These are phyloP conservation scores for Albugo laibachii DNA, from an alignment of 352 stramenopile genomes.

Conservation along the genomic window DNA sequence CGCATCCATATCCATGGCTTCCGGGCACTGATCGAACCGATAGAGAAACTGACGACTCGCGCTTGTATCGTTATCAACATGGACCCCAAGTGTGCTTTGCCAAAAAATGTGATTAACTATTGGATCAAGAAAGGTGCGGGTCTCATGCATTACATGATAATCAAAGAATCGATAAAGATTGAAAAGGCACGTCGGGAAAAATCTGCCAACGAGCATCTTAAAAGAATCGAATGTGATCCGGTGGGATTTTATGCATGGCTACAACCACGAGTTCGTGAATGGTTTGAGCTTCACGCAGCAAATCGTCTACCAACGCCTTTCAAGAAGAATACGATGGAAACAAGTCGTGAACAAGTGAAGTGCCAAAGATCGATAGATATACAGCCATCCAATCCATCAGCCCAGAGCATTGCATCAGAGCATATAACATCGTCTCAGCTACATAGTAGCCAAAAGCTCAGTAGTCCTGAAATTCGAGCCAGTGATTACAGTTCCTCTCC, in stretches of 20 bases:
- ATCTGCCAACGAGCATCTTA: slow-evolving; percentile 29
- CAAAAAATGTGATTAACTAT: slow-evolving; percentile 54
- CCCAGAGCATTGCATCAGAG: too few species aligned
- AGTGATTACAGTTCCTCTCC: too few species aligned
- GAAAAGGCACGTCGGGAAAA: slow-evolving; percentile 15
- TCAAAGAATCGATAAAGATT: slow-evolving; percentile 50
- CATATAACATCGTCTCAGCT: too few species aligned
- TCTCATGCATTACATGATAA: slow-evolving; percentile 50
- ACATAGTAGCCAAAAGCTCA: too few species aligned
- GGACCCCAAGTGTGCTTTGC: slow-evolving; percentile 55
- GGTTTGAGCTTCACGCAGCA: slow-evolving; percentile 27
- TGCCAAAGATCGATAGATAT: too few species aligned
- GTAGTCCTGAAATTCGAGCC: too few species aligned
- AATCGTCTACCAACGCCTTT: slow-evolving; percentile 13
- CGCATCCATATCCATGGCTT: slow-evolving; percentile 57
- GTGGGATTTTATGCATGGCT: slow-evolving; percentile 64
- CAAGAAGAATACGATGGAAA: too few species aligned
- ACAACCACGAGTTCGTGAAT: slow-evolving; percentile 34
- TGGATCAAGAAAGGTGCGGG: slow-evolving; percentile 68
- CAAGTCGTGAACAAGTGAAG: too few species aligned
- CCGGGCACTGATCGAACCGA: slow-evolving; percentile 49
- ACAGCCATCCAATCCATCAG: too few species aligned
- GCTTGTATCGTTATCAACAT: slow-evolving; percentile 66
- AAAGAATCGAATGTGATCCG: slow-evolving; percentile 38
- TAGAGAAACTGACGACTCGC: slow-evolving; percentile 34